A percentile compares a stretch with the other conserved stretches of the same genome.
Conservation (phyloP, 192 early-diverging fungal genomes). For the Chytriomyces confervae region DNA sequence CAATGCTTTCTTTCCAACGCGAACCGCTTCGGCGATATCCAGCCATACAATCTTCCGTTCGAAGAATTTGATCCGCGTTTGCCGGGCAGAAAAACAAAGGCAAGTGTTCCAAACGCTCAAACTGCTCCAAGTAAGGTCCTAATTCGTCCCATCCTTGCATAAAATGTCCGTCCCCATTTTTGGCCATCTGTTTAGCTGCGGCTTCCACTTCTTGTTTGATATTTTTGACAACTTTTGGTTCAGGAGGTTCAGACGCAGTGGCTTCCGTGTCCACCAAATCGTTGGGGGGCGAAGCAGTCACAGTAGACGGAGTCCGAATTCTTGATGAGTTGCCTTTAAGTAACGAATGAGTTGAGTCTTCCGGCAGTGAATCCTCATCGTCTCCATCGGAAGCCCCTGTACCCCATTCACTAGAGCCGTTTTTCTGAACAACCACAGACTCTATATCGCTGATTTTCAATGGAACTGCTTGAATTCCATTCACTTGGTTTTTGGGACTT, state of each 20-base stretch:
- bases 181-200: neutral
- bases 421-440: neutral
- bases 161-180: neutral
- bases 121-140: constrained; percentile 46
- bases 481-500: neutral
- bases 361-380: constrained; percentile 6
- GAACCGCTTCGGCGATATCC: constrained; percentile 46
- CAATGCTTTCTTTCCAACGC: constrained; percentile 51
- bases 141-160: constrained; percentile 50
- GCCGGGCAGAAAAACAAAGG: constrained; percentile 58
- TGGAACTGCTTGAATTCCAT: no score
- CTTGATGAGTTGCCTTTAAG: neutral
- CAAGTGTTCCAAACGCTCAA: constrained; percentile 49
- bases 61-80: constrained; percentile 51
- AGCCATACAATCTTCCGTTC: constrained; percentile 45
- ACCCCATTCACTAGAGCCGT: neutral
- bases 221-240: constrained; percentile 6
- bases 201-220: neutral
- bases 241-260: neutral
- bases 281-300: neutral
- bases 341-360: neutral
- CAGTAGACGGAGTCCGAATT: neutral
- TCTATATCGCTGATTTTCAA: neutral
- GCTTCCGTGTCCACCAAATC: neutral
- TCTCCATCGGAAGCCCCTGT: neutral